Evolutionary conservation across 2,329 filamentous ascomycete species (phyloP), one percentile per base, ranked within the genome.

Genomic region (Clonostachys sp.): DNA sequence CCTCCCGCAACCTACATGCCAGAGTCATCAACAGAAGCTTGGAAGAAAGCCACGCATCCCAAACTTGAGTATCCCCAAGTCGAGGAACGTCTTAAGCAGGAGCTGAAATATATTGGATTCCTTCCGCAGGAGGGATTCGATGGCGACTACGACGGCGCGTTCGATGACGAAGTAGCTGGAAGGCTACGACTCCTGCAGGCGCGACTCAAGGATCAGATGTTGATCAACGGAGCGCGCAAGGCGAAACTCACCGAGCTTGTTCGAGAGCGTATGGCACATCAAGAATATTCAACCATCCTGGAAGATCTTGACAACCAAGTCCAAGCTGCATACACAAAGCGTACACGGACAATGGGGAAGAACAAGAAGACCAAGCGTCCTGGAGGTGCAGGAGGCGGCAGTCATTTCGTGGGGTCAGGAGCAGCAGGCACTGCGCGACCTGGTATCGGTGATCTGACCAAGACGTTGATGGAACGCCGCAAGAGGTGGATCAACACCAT

Each of bases 261-360:
- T 8, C 87, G 91, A 57, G 91, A 96, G 63, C 85, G 90, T 54
- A 92, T 99, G 82, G 94, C 94, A 0, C 86, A 94, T 69, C 94
- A 99, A 62, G 94, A 99, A 64, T 99, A 96, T 72, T 87, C 86
- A 64, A 96, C 91, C 48, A 99, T 99, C 57, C 86, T 95, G 45
- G 94, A 99, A 63, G 94, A 99, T 64, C 83, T 99, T 18, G 94
- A 99, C 72, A 84, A 85, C 40, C 94, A 97, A 63, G 91, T 97
- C 40, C 91, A 97, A 61, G 86, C 89, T 45, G 92, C 94, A 5
- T 99, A 97, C 61, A 83, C 95, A 41, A 99, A 99, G 72, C 87
- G 94, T 20, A 97, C 92, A 30, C 84, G 94, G 42, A 96, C 90
- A 1, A 86, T 97, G 70, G 89, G 91, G 64, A 95, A 97, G 72